Percentiles rank a stretch among this genome's conserved stretches.
Conservation (phyloP, 2,329 filamentous ascomycete species). For the Sporothrix brasiliensis region DNA sequence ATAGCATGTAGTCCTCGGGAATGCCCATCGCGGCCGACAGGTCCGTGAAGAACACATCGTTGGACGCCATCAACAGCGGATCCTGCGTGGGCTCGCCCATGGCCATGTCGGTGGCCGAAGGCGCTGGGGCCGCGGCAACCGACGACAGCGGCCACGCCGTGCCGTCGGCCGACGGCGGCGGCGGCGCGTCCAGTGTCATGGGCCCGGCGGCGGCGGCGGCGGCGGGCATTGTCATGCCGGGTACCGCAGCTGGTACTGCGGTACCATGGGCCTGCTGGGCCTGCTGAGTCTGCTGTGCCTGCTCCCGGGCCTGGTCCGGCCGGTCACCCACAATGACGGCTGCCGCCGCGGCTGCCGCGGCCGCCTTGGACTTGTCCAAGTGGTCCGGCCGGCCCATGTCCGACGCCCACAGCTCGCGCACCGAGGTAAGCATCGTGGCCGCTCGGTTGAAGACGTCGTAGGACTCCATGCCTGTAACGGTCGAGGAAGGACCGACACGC, state of each 20-base stretch:
- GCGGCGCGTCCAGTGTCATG: conserved; percentile 4
- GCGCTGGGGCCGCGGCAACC: background rate
- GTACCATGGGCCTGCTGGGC: too few species aligned
- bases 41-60: conserved; percentile 24
- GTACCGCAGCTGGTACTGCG: background rate
- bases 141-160: conserved; percentile 14
- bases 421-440: conserved; percentile 24
- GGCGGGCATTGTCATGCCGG: background rate
- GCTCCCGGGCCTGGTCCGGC: background rate
- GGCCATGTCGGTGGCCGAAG: background rate
- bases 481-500: background rate
- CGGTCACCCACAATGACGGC: background rate
- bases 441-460: conserved; percentile 31
- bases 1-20: conserved; percentile 32
- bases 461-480: background rate
- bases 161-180: conserved; percentile 1
- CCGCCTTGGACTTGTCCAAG: background rate
- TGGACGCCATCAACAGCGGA: conserved; percentile 1
- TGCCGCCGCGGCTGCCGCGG: background rate
- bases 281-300: background rate
- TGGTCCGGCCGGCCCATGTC: conserved; percentile 13
- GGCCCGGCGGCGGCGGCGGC: background rate
- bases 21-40: conserved; percentile 30
- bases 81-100: conserved; percentile 21
- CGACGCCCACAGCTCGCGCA: conserved; percentile 33